Evolutionary conservation across 2,329 filamentous ascomycete species (phyloP).

Genomic region (Neurospora sp.): DNA sequence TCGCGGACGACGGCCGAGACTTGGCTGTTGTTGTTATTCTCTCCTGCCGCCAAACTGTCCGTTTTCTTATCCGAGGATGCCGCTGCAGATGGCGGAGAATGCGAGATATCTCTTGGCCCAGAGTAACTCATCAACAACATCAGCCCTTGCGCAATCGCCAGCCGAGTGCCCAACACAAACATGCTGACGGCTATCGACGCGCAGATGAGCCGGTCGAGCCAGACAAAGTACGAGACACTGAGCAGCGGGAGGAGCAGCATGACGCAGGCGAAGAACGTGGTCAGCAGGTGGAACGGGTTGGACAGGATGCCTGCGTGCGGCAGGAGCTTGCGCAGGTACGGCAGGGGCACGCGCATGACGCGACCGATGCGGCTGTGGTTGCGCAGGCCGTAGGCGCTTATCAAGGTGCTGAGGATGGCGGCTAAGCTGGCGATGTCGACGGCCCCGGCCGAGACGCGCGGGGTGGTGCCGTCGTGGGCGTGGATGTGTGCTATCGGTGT

Average conservation of each 20-base stretch:
- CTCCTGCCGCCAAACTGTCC: not conserved
- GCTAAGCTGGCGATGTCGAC: constrained; percentile 74
- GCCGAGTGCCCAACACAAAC: constrained; percentile 74
- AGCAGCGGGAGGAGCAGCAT: constrained; percentile 68
- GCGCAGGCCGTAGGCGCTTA: constrained; percentile 77
- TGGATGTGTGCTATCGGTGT: constrained; percentile 15
- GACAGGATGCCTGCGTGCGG: constrained; percentile 72
- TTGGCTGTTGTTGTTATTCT: constrained; percentile 29
- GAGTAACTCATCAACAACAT: constrained; percentile 93
- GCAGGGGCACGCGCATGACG: constrained; percentile 61
- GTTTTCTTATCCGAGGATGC: constrained; percentile 11
- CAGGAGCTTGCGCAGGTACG: constrained; percentile 66
- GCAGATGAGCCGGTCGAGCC: constrained; percentile 76
- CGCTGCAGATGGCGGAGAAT: constrained; percentile 19
- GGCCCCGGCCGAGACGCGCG: constrained; percentile 42
- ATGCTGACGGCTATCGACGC: constrained; percentile 75
- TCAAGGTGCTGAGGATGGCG: constrained; percentile 70
- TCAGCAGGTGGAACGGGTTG: constrained; percentile 92
- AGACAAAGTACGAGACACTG: constrained; percentile 67
- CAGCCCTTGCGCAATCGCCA: constrained; percentile 76
- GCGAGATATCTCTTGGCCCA: constrained; percentile 22
- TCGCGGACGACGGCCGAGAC: constrained; percentile 71
- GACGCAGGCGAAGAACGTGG: constrained; percentile 72
- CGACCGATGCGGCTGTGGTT: constrained; percentile 90
- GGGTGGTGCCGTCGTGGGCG: constrained; percentile 7